Evolutionary conservation across 108 stramenopile species (phyloP), one percentile per base, ranked within the genome.

Genomic region (Cyclostephanos invisitatus): DNA sequence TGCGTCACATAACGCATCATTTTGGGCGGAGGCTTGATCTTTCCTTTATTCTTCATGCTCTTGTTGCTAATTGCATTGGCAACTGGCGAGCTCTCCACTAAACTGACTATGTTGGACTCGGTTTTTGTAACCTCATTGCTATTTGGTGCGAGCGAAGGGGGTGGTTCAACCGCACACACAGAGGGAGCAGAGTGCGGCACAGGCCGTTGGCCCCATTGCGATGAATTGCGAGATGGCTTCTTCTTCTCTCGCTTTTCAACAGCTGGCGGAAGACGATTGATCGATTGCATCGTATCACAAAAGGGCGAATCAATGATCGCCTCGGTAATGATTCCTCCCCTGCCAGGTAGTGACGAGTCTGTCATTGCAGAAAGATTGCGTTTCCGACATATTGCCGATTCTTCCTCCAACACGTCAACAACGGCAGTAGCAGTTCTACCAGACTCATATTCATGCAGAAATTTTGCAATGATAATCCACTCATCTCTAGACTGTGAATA

Each of bases 21-120:
- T 73, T 95, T 95, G 10, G 89, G 70, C n/a, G 93, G 93, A 27
- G 93, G 93, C 76, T 88, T 89, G 21, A 88, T 67, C 58, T 83
- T 85, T n/a, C 67, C 78, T 38, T 62, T 63, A 29, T 76, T 74
- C 70, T 83, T 86, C 17, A 78, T 71, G 57, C 64, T 80, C 55
- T 73, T 79, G 46, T 73, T 80, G 9, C 73, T 72, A 69, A 18
- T 37, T 36, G 36, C 40, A 42, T 24, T 51, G 3, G 46, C 49
- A 42, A 56, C 24, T 70, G 55, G 49, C 38, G 72, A 21, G 28
- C 18, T 37, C 22, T 44, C 71, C 20, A n/a, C 56, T n/a, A 5
- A n/a, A 24, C 55, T 24, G 55, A 55, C 2, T 11, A 28, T 25
- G 32, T 27, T 55, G 20, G 65, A 22, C 5, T 65, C 62, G 8